phyloP scores from a whole-genome alignment of 768 basidiomycete genomes.

The Cystobasidium ongulense region DNA sequence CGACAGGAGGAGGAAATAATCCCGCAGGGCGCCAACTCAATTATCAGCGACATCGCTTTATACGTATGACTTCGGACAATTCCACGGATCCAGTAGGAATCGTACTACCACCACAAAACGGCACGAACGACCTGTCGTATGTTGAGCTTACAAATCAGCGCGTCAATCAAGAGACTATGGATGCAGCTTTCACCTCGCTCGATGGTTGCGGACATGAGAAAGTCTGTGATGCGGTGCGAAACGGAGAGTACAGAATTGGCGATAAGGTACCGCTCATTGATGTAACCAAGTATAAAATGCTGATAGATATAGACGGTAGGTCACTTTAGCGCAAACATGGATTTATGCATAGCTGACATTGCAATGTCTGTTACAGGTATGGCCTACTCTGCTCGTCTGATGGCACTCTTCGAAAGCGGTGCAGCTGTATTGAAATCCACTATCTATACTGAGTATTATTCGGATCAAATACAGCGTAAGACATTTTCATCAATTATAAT shows the following conservation, averaged over 20 bases:
- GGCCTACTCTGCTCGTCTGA: slow-evolving; percentile 31
- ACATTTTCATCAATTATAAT: background rate
- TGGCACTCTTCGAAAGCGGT: slow-evolving; percentile 26
- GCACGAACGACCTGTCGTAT: background rate
- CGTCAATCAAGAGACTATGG: slow-evolving; percentile 21
- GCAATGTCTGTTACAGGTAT: background rate
- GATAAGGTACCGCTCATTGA: slow-evolving; percentile 26
- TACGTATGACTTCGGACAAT: slow-evolving; percentile 15
- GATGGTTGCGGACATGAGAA: slow-evolving; percentile 30
- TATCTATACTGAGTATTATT: slow-evolving; percentile 30
- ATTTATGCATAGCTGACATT: background rate
- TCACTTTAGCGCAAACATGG: background rate
- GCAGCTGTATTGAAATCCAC: slow-evolving; percentile 26
- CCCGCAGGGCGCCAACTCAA: slow-evolving; percentile 22
- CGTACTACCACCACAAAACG: background rate
- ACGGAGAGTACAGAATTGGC: slow-evolving; percentile 13
- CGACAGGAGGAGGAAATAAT: slow-evolving; percentile 30
- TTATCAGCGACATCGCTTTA: slow-evolving; percentile 29
- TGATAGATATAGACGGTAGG: slow-evolving; percentile 29
- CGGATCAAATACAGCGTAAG: slow-evolving; percentile 27
- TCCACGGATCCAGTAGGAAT: background rate
- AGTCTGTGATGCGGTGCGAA: slow-evolving; percentile 18
- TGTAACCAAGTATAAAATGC: slow-evolving; percentile 31
- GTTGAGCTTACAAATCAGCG: background rate
- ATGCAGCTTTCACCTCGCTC: slow-evolving; percentile 27